Conservation (phyloP, 2,329 filamentous ascomycete genomes). For the Tolypocladium inflatum region DNA sequence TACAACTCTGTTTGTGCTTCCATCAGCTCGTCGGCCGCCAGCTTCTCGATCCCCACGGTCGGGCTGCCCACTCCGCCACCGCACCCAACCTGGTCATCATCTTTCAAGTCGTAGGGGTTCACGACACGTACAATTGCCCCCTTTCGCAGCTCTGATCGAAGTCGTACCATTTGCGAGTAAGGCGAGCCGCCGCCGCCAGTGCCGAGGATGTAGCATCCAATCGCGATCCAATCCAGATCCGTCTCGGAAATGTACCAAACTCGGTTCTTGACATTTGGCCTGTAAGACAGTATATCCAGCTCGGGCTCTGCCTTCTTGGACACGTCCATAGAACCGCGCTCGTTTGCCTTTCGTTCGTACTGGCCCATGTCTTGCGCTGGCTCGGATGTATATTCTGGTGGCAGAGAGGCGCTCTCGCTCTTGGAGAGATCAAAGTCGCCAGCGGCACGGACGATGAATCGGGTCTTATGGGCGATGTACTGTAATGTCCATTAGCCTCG, state of each 20-base stretch:
- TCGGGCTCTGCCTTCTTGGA: constrained; percentile 8
- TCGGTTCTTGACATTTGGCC: constrained; percentile 38
- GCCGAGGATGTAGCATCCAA: constrained; percentile 51
- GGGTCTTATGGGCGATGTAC: constrained; percentile 43
- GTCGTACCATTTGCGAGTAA: constrained; percentile 39
- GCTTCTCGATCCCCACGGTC: constrained; percentile 50
- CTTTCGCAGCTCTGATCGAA: constrained; percentile 38
- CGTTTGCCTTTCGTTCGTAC: constrained; percentile 9
- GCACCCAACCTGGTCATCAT: constrained; percentile 42
- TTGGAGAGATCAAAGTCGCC: constrained; percentile 42
- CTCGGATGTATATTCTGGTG: constrained; percentile 1
- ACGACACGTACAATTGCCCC: constrained; percentile 43
- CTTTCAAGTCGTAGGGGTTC: constrained; percentile 36
- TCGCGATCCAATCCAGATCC: constrained; percentile 46
- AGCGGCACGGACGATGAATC: constrained; percentile 48
- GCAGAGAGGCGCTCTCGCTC: not conserved
- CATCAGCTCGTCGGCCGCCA: constrained; percentile 45
- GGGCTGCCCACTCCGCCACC: constrained; percentile 51
- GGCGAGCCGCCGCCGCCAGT: constrained; percentile 51
- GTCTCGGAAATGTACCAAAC: constrained; percentile 49
- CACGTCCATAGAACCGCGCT: not conserved
- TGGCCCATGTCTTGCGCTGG: constrained; percentile 9
- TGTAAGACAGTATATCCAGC: constrained; percentile 31
- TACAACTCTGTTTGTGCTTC: constrained; percentile 43
- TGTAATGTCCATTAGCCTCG: constrained; percentile 7